Conservation (phyloP, 768 basidiomycete species). For the Termitomyces sp. region DNA sequence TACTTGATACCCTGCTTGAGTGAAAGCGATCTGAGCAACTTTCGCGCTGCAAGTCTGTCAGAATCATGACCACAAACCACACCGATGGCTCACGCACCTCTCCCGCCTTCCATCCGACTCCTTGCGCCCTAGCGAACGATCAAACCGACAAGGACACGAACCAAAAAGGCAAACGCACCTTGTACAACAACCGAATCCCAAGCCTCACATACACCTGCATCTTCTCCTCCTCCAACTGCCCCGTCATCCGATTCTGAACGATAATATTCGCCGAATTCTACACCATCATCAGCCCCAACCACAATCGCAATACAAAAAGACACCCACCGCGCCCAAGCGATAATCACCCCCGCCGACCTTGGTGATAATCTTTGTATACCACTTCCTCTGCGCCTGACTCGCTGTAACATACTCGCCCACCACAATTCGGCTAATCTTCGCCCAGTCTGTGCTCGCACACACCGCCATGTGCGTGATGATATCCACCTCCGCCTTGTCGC, state of each 20-base stretch:
- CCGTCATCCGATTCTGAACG: conserved; percentile 89
- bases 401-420: conserved; percentile 95
- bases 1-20: conserved; percentile 95
- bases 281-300: not conserved
- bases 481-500: conserved; percentile 85
- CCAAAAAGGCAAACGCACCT: conserved; percentile 30
- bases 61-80: not conserved
- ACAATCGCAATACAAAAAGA: conserved; percentile 4
- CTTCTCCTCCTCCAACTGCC: conserved; percentile 94
- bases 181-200: conserved; percentile 90
- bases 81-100: conserved; percentile 45
- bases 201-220: conserved; percentile 93
- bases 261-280: conserved; percentile 98
- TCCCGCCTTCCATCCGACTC: conserved; percentile 81
- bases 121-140: conserved; percentile 65
- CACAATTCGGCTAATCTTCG: conserved; percentile 79
- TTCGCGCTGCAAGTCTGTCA: conserved; percentile 39
- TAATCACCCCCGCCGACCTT: conserved; percentile 88
- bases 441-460: conserved; percentile 93
- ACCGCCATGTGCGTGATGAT: conserved; percentile 97
- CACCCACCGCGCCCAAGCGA: conserved; percentile 79
- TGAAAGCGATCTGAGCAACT: conserved; percentile 83
- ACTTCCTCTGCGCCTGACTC: conserved; percentile 94
- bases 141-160: too few species aligned
- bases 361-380: conserved; percentile 86